These are phyloP conservation scores for Sarcodon aspratus DNA, from an alignment of 768 basidiomycete genomes.

Conservation along the genomic window DNA sequence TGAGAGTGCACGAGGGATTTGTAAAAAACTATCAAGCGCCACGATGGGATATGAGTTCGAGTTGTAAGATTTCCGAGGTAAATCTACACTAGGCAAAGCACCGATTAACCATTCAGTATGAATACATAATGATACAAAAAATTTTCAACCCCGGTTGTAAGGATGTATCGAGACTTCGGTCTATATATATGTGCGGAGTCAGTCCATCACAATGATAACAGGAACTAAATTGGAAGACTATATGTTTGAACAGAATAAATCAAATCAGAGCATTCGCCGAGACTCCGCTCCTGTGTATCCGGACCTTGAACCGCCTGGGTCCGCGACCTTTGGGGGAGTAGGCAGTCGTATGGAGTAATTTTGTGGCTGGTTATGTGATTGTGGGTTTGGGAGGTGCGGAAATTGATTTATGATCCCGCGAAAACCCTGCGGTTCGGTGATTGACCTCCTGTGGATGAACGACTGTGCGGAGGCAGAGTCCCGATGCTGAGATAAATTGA, in stretches of 20 bases:
- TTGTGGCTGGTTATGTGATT: slow-evolving; percentile 19
- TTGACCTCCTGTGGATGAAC: slow-evolving; percentile 45
- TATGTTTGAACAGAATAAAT: too few relatives aligned
- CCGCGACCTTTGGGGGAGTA: slow-evolving; percentile 30
- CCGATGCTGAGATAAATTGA: slow-evolving; percentile 22
- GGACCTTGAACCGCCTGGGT: slow-evolving; percentile 14
- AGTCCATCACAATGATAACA: too few relatives aligned
- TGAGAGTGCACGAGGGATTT: too few relatives aligned
- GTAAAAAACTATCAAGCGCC: neutral
- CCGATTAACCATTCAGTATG: too few relatives aligned
- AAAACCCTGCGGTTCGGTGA: slow-evolving; percentile 46
- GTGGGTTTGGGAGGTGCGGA: slow-evolving; percentile 35
- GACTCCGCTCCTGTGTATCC: neutral
- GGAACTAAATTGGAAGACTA: too few relatives aligned
- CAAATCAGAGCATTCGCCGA: neutral
- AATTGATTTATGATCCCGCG: slow-evolving; percentile 35
- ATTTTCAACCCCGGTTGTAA: too few relatives aligned
- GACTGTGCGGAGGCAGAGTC: slow-evolving; percentile 30
- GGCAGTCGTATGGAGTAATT: slow-evolving; percentile 23
- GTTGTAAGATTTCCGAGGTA: too few relatives aligned
- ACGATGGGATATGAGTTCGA: neutral
- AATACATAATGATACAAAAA: too few relatives aligned
- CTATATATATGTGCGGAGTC: too few relatives aligned
- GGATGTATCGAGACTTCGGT: too few relatives aligned
- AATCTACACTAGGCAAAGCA: too few relatives aligned